Percentiles rank a stretch among this genome's conserved stretches.
Conservation (phyloP, 345 rosid species). For the Gossypium anomalum region DNA sequence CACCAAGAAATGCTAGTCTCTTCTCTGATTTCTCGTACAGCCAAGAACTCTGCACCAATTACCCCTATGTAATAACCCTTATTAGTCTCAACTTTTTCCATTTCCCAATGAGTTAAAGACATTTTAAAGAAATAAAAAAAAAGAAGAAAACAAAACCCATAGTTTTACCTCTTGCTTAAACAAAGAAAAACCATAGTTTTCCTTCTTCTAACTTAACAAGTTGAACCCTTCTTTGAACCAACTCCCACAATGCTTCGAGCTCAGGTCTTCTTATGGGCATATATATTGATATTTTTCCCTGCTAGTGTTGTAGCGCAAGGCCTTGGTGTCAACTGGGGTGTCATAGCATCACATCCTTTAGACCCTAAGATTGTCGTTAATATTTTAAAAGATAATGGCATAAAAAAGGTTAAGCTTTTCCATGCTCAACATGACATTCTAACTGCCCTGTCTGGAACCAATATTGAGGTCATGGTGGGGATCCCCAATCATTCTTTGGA, state of each 20-base stretch:
- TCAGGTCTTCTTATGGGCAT: slow-evolving; percentile 17
- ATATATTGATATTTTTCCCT: slow-evolving; percentile 20
- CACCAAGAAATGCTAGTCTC: neutral
- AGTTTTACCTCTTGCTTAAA: neutral
- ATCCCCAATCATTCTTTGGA: slow-evolving; percentile 64
- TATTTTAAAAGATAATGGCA: slow-evolving; percentile 66
- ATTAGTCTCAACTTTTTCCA: neutral
- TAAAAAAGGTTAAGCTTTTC: slow-evolving; percentile 67
- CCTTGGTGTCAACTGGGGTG: slow-evolving; percentile 85
- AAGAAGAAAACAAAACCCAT: neutral
- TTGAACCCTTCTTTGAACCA: neutral
- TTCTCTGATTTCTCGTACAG: neutral
- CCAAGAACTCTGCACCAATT: neutral
- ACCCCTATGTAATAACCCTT: neutral
- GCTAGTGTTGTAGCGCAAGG: slow-evolving; percentile 28
- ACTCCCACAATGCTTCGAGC: slow-evolving; percentile 16
- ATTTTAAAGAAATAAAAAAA: neutral
- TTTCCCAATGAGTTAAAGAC: neutral
- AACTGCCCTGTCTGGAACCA: slow-evolving; percentile 39
- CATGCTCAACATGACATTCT: slow-evolving; percentile 46
- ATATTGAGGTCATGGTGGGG: slow-evolving; percentile 73
- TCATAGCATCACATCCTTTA: slow-evolving; percentile 58
- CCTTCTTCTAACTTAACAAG: neutral
- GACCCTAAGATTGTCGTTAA: slow-evolving; percentile 49
- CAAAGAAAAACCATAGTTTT: neutral